Evolutionary conservation across 129 eudicot genomes (phyloP).

Genomic region (Gnaphalium uliginosum): DNA sequence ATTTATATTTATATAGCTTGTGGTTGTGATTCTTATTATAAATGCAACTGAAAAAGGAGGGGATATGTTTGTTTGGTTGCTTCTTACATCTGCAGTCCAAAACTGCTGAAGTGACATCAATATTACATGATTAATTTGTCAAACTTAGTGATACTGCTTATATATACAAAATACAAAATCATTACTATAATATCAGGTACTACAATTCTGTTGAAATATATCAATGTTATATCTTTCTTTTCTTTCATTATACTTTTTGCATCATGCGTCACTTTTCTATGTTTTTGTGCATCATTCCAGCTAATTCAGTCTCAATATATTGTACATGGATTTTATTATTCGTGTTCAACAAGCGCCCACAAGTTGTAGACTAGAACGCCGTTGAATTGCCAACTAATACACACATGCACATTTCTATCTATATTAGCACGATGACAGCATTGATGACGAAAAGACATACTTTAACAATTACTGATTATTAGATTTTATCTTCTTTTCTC

Average conservation of each 20-base stretch:
- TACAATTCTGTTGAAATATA: not conserved
- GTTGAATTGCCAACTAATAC: slow-evolving; percentile 30
- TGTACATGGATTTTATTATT: slow-evolving; percentile 29
- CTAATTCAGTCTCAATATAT: slow-evolving; percentile 15
- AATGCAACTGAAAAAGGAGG: not conserved
- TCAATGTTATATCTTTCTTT: not conserved
- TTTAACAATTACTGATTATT: slow-evolving; percentile 11
- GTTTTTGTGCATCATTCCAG: slow-evolving; percentile 23
- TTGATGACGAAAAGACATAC: not conserved
- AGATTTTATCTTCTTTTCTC: slow-evolving; percentile 13
- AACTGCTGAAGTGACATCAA: too few species aligned
- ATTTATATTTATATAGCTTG: not conserved
- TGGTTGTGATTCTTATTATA: not conserved
- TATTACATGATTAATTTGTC: not conserved
- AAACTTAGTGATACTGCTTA: not conserved
- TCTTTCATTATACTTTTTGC: not conserved
- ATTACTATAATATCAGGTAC: not conserved
- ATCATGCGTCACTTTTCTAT: not conserved
- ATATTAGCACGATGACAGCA: slow-evolving; percentile 4
- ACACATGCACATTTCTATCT: not conserved
- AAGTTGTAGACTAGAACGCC: slow-evolving; percentile 18
- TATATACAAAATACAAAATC: too few species aligned
- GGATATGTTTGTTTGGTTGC: too few species aligned
- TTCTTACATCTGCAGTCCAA: too few species aligned
- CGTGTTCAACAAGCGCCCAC: slow-evolving; percentile 6